Conservation (phyloP, 495 filamentous ascomycete genomes). For the Tricharina praecox region DNA sequence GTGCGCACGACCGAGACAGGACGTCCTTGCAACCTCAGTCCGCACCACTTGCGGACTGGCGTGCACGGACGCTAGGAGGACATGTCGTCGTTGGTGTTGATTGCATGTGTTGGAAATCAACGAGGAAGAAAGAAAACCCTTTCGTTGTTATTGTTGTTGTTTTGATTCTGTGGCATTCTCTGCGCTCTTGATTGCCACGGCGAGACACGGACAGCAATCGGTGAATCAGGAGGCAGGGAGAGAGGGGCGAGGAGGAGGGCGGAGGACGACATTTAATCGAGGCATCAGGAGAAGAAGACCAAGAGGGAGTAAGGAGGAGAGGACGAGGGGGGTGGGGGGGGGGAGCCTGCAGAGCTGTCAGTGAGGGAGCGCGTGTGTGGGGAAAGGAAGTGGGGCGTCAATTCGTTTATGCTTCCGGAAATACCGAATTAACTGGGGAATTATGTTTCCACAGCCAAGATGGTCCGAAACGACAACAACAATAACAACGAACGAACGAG, state of each 20-base stretch:
- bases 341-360: background rate
- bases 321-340: background rate
- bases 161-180: background rate
- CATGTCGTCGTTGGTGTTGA: slow-evolving; percentile 15
- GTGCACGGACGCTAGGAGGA: no score
- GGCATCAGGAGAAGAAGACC: background rate
- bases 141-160: background rate
- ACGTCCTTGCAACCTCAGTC: slow-evolving; percentile 21
- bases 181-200: background rate
- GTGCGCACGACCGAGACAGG: slow-evolving; percentile 20
- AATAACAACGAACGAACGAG: no score
- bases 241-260: background rate
- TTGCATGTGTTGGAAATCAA: slow-evolving; percentile 1
- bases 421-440: no score
- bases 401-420: background rate
- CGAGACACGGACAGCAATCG: background rate
- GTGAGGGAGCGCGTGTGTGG: background rate
- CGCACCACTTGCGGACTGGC: no score
- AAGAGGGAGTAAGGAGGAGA: background rate
- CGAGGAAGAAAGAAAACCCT: background rate
- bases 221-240: slow-evolving; percentile 4
- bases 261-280: background rate
- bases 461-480: no score
- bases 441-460: no score
- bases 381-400: background rate